Evolutionary conservation across 257 asterid genomes (phyloP).

Genomic region (Solanum commersonii): DNA sequence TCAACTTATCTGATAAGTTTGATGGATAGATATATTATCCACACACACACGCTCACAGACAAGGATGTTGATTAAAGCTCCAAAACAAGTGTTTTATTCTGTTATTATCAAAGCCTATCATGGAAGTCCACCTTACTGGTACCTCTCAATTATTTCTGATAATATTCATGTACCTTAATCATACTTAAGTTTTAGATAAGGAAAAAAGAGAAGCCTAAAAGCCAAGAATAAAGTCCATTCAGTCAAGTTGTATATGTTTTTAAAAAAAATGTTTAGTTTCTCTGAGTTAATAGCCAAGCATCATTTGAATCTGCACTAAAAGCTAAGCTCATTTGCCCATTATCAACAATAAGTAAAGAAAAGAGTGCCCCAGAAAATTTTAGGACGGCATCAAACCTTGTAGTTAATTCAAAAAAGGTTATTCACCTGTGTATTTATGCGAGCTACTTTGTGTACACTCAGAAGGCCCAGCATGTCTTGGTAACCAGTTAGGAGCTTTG

Average conservation of each 20-base stretch:
- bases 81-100: neutral
- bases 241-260: neutral
- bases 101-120: neutral
- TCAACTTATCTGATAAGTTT: neutral
- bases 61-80: neutral
- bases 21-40: neutral
- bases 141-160: neutral
- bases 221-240: neutral
- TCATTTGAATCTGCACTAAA: neutral
- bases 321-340: neutral
- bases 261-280: neutral
- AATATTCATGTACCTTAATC: neutral
- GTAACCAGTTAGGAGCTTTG: conserved; percentile 91
- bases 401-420: neutral
- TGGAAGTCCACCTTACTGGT: neutral
- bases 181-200: neutral
- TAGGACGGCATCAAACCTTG: neutral
- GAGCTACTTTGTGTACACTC: conserved; percentile 83
- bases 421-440: conserved; percentile 74
- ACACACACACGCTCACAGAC: neutral
- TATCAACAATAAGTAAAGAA: neutral
- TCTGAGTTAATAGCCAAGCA: neutral
- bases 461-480: conserved; percentile 97
- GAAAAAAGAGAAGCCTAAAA: neutral
- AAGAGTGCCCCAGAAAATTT: neutral